Percentiles rank a stretch among this genome's conserved stretches.
phyloP scores from a whole-genome alignment of 805 yeast genomes.

The Teunomyces aglyptinius region DNA sequence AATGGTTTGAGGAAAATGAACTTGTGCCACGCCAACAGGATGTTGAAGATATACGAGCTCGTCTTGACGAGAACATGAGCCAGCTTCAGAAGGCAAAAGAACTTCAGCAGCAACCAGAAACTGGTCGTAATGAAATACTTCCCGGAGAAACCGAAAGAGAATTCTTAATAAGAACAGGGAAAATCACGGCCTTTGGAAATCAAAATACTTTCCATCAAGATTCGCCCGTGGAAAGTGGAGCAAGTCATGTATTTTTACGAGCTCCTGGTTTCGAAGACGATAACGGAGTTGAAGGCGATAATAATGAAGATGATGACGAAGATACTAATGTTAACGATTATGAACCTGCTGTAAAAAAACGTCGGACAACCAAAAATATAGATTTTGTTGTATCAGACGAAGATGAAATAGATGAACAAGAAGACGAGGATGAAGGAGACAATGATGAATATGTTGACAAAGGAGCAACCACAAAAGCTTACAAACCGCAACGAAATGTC shows the following conservation, averaged over 20 bases:
- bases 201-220: conserved; percentile 52
- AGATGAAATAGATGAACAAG: not conserved
- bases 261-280: conserved; percentile 47
- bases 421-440: conserved; percentile 9
- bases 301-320: conserved; percentile 14
- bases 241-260: conserved; percentile 44
- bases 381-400: conserved; percentile 4
- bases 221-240: conserved; percentile 17
- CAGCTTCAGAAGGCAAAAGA: conserved; percentile 33
- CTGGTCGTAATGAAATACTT: conserved; percentile 33
- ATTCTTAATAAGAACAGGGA: conserved; percentile 81
- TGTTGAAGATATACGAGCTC: conserved; percentile 47
- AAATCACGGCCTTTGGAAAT: conserved; percentile 89
- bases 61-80: conserved; percentile 35
- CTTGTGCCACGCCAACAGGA: conserved; percentile 57
- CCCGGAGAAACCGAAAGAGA: conserved; percentile 81
- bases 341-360: not conserved
- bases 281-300: conserved; percentile 15
- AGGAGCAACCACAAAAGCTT: not conserved
- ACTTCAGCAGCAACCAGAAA: conserved; percentile 7
- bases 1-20: conserved; percentile 48
- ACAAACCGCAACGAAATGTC: conserved; percentile 28
- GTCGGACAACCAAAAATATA: not conserved
- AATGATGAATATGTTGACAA: not conserved
- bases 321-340: conserved; percentile 16